Evolutionary conservation across 2,329 filamentous ascomycete species (phyloP).

Genomic region (Cladosporium sphaerospermum): DNA sequence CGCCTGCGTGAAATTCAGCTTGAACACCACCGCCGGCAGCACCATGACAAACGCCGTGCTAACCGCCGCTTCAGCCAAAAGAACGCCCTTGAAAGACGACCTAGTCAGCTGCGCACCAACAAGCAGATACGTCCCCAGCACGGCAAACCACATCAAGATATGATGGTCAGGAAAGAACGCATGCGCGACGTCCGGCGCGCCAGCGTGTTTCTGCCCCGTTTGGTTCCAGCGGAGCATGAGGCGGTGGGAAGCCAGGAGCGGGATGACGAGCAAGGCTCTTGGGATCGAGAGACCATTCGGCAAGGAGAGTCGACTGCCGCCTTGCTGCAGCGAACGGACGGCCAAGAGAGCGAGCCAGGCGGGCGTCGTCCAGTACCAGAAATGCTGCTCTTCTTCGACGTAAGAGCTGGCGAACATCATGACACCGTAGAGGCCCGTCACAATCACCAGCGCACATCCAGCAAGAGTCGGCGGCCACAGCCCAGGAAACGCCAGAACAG

Average conservation of each 20-base stretch:
- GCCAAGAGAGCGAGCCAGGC: slow-evolving; percentile 52
- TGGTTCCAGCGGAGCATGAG: slow-evolving; percentile 83
- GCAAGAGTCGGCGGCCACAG: slow-evolving; percentile 40
- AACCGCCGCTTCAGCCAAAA: slow-evolving; percentile 24
- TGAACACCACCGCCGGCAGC: slow-evolving; percentile 68
- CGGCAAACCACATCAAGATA: slow-evolving; percentile 65
- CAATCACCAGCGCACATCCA: slow-evolving; percentile 33
- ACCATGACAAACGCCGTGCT: slow-evolving; percentile 38
- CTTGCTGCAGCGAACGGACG: slow-evolving; percentile 1
- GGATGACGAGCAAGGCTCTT: slow-evolving; percentile 10
- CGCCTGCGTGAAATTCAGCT: slow-evolving; percentile 77
- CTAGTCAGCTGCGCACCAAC: slow-evolving; percentile 43
- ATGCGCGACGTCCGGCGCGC: slow-evolving; percentile 80
- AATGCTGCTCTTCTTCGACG: slow-evolving; percentile 96
- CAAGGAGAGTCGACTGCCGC: background rate
- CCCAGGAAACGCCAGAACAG: slow-evolving; percentile 28
- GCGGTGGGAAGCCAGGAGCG: slow-evolving; percentile 56
- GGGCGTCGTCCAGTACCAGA: slow-evolving; percentile 88
- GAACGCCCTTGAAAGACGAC: slow-evolving; percentile 23
- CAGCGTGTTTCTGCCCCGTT: slow-evolving; percentile 91
- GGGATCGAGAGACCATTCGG: background rate
- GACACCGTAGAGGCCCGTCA: slow-evolving; percentile 53
- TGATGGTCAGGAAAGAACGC: slow-evolving; percentile 60
- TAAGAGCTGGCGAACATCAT: slow-evolving; percentile 99
- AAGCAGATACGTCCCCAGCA: slow-evolving; percentile 63